Percentiles rank a stretch among this genome's conserved stretches.
These are phyloP conservation scores for Cynanchum wilfordii DNA, from an alignment of 257 asterid genomes.

Conservation along the genomic window DNA sequence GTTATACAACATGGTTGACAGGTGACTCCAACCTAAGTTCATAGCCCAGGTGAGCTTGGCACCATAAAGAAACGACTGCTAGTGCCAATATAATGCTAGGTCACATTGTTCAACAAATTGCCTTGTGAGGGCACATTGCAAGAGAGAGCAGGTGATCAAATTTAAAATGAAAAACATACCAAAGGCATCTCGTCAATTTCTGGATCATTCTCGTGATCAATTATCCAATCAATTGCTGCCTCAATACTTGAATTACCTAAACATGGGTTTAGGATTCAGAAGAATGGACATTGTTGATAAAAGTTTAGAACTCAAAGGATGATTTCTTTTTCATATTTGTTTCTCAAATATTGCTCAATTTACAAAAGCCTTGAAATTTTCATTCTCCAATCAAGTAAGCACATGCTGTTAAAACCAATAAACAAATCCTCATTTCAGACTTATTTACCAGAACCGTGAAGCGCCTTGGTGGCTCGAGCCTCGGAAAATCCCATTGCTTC, in stretches of 20 bases:
- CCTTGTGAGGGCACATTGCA: too few relatives aligned
- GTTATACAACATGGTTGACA: neutral
- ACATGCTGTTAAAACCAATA: neutral
- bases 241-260: slow-evolving; percentile 68
- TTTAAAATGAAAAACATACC: slow-evolving; percentile 30
- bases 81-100: too few relatives aligned
- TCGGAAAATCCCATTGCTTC: slow-evolving; percentile 65
- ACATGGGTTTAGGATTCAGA: neutral
- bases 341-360: neutral
- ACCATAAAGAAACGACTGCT: too few relatives aligned
- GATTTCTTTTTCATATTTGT: neutral
- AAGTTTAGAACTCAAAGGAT: neutral
- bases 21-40: neutral
- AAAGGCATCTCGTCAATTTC: slow-evolving; percentile 30
- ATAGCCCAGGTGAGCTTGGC: too few relatives aligned
- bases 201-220: slow-evolving; percentile 49
- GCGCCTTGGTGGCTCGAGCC: slow-evolving; percentile 51
- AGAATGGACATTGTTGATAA: neutral
- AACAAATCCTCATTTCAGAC: neutral
- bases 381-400: neutral
- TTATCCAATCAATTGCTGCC: slow-evolving; percentile 65
- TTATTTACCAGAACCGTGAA: slow-evolving; percentile 47
- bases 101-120: too few relatives aligned
- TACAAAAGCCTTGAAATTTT: neutral
- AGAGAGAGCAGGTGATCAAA: too few relatives aligned